A percentile compares a stretch with the other conserved stretches of the same genome.
Evolutionary conservation across 78 protist genomes (phyloP).

Genomic region (Paratrimastix pyriformis): DNA sequence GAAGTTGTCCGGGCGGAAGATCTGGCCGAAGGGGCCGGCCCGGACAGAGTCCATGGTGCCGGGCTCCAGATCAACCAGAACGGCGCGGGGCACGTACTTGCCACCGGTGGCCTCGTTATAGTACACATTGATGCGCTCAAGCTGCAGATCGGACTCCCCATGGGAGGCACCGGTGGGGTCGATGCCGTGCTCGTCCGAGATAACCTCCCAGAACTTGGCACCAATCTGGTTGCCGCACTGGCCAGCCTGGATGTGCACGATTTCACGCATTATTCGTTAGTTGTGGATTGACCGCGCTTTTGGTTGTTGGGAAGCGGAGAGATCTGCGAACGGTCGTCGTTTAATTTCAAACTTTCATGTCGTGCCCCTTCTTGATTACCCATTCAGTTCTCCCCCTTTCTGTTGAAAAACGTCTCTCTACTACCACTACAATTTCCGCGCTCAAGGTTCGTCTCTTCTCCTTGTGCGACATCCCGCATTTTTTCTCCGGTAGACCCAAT

Average conservation of each 20-base stretch:
- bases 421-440: too few species aligned
- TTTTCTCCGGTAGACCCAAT: too few species aligned
- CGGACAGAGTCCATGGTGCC: slow-evolving; percentile 40
- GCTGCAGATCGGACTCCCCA: slow-evolving; percentile 56
- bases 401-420: too few species aligned
- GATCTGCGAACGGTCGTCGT: too few species aligned
- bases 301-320: too few species aligned
- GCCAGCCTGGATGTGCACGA: slow-evolving; percentile 33
- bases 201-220: neutral
- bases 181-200: slow-evolving; percentile 47
- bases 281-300: too few species aligned
- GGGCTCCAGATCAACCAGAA: slow-evolving; percentile 42
- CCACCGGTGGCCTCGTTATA: slow-evolving; percentile 36
- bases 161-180: slow-evolving; percentile 85
- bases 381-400: too few species aligned
- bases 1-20: slow-evolving; percentile 13
- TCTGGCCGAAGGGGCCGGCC: slow-evolving; percentile 76
- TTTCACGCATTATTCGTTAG: too few species aligned
- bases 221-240: slow-evolving; percentile 39
- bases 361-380: too few species aligned
- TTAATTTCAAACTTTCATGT: too few species aligned
- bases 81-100: slow-evolving; percentile 45
- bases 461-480: too few species aligned
- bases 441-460: too few species aligned
- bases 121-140: slow-evolving; percentile 29